Percentiles rank a stretch among this genome's conserved stretches.
phyloP scores from a whole-genome alignment of 345 rosid genomes.

The Pistacia integerrima region DNA sequence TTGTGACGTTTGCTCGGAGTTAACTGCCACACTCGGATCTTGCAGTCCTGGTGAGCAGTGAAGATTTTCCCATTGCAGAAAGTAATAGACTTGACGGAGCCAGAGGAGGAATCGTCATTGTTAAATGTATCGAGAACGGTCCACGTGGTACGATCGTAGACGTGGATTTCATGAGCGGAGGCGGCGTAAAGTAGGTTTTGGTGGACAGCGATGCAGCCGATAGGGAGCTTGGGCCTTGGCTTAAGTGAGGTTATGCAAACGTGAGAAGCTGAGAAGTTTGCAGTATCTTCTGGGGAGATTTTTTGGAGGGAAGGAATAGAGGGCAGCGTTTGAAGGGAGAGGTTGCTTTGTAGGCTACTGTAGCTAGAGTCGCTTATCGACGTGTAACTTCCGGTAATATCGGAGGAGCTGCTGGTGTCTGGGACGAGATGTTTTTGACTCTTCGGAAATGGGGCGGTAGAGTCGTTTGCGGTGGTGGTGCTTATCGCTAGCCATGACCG shows the following conservation, averaged over 20 bases:
- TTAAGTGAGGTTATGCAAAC: constrained; percentile 37
- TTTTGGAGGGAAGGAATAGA: constrained; percentile 80
- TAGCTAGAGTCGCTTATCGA: constrained; percentile 28
- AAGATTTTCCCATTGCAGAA: constrained; percentile 62
- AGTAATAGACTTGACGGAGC: constrained; percentile 64
- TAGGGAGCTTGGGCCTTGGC: constrained; percentile 46
- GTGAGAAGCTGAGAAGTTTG: constrained; percentile 44
- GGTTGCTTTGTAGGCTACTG: constrained; percentile 64
- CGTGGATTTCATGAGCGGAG: constrained; percentile 61
- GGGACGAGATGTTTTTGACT: constrained; percentile 29
- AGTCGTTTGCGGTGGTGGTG: constrained; percentile 21
- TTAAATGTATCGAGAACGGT: constrained; percentile 50
- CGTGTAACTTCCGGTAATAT: constrained; percentile 25
- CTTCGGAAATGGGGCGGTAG: constrained; percentile 14
- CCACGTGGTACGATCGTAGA: constrained; percentile 55
- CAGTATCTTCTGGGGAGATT: constrained; percentile 37
- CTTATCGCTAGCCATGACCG: constrained; percentile 45
- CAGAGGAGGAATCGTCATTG: constrained; percentile 52
- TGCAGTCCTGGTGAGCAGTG: constrained; percentile 85
- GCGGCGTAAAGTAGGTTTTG: constrained; percentile 60
- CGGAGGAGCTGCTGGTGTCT: constrained; percentile 23
- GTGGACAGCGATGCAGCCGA: constrained; percentile 66
- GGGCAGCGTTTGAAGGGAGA: constrained; percentile 79
- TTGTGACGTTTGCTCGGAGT: constrained; percentile 45
- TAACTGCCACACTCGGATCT: constrained; percentile 83